Evolutionary conservation across 768 basidiomycete genomes (phyloP).

Genomic region (Hypholoma sublateritium): DNA sequence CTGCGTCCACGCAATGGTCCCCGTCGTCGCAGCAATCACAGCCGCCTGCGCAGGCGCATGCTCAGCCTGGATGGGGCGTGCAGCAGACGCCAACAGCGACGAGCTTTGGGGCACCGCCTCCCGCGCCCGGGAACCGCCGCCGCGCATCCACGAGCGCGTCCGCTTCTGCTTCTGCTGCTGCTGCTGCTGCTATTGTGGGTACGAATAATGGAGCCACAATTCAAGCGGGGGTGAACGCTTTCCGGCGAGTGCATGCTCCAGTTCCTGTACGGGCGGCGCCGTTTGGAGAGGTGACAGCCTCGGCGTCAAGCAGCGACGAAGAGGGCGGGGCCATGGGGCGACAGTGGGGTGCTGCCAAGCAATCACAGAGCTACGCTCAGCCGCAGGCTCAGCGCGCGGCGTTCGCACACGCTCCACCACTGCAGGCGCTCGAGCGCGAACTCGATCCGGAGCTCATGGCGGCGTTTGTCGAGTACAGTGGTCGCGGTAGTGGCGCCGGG

Average conservation of each 20-base stretch:
- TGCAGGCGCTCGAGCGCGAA: slow-evolving; percentile 6
- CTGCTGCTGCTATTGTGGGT: not conserved
- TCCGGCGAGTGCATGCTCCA: not conserved
- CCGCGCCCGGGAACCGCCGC: not conserved
- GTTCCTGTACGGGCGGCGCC: slow-evolving; percentile 1
- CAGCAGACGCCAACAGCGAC: not conserved
- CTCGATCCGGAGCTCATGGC: slow-evolving; percentile 7
- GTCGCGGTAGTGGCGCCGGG: not conserved
- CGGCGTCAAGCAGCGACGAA: slow-evolving; percentile 5
- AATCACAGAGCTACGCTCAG: not conserved
- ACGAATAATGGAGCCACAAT: not conserved
- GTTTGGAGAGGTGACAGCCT: slow-evolving; percentile 2
- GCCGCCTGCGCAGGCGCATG: not conserved
- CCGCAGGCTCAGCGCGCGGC: not conserved
- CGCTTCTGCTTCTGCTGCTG: not conserved
- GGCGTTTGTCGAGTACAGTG: slow-evolving; percentile 5
- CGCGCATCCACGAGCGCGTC: slow-evolving; percentile 1
- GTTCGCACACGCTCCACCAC: not conserved
- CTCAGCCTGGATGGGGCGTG: not conserved
- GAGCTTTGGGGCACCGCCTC: not conserved
- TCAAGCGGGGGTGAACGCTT: not conserved
- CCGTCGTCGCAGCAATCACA: not conserved
- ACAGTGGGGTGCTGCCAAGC: not conserved
- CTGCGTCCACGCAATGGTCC: not conserved
- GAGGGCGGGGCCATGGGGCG: not conserved